Base-by-base conservation (phyloP, 2,329 filamentous ascomycete species). In the Whalleya microplaca region DNA sequence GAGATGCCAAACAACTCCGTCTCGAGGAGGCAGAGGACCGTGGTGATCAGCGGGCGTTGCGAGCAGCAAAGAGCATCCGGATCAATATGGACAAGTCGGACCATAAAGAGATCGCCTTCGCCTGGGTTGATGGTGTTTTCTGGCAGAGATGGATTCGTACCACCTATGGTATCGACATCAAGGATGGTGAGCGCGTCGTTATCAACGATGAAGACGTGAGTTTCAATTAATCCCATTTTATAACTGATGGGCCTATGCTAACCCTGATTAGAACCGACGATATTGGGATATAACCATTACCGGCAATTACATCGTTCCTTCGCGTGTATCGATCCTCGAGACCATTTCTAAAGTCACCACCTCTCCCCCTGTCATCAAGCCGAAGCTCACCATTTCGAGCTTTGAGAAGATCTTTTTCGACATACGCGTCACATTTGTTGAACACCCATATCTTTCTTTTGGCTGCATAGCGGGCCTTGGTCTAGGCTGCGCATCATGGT, bases 191-290 rank as follows among this genome's bases (percentile, higher is more conserved):
- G 73, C 86, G 91, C 61, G 91, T 99, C 53, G 89, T 99, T 56
- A 95, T 99, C 76, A 97, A 97, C 65, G 95, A 99, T 67, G 91
- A 98, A 80, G 92, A 96, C 73, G 92, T 96, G 80, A 89, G 91
- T 81, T 57, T 52, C 45, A 5, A 19, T 14, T 9, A 21, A n/a
- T n/a, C n/a, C n/a, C n/a, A n/a, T n/a, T 21, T 18, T 20, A n/a
- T 29, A 37, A 8, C 18, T 21, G 8, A 21, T 48, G 51, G 18
- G 50, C 50, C 48, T 56, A 59, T 60, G 68, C 74, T 81, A 65
- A 81, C 69, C 51, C 48, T 48, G 7, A 19, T 20, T 69, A 96
- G 91, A 92, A 91, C 77, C 92, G 91, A 66, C 87, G 90, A 63
- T 99, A 96, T 78, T 99, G 95, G 95, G 95, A 99, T 71, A 86